Evolutionary conservation across 176 grass and related monocot genomes (phyloP).

Genomic region (Eleusine indica): DNA sequence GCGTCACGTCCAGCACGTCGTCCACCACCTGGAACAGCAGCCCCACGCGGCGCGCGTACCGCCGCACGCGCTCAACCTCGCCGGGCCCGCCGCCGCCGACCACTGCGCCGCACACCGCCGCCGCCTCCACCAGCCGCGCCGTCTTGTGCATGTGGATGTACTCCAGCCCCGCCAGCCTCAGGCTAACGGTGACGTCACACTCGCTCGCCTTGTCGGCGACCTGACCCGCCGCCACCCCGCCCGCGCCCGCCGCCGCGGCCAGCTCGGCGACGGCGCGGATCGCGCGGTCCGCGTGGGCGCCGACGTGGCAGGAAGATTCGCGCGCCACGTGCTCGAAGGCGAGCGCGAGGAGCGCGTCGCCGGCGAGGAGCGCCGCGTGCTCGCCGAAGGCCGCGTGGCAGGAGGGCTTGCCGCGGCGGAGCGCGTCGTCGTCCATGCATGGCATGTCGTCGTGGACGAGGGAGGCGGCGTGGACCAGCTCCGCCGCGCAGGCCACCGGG

Average conservation of each 20-base stretch:
- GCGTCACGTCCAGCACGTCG: conserved; percentile 11
- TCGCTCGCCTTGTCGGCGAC: neutral
- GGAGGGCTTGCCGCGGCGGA: conserved; percentile 42
- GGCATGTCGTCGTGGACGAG: conserved; percentile 72
- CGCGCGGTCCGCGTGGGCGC: conserved; percentile 25
- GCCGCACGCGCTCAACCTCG: neutral
- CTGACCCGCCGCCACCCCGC: neutral
- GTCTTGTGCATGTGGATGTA: conserved; percentile 29
- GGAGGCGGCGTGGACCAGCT: conserved; percentile 62
- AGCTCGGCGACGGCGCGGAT: conserved; percentile 48
- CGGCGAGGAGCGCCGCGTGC: conserved; percentile 47
- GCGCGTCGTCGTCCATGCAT: conserved; percentile 64
- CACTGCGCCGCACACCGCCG: neutral
- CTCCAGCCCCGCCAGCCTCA: neutral
- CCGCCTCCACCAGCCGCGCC: conserved; percentile 10
- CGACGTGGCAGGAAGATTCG: neutral
- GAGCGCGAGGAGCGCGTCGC: conserved; percentile 54
- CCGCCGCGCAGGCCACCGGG: conserved; percentile 53
- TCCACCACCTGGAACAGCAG: conserved; percentile 20
- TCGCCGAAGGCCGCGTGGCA: conserved; percentile 58
- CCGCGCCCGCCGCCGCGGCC: neutral
- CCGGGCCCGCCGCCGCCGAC: neutral
- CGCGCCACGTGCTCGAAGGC: conserved; percentile 54
- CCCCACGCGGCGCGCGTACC: neutral
- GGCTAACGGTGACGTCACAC: neutral